phyloP scores from a whole-genome alignment of 2,329 filamentous ascomycete genomes.

The Aspergillus aculeatus region DNA sequence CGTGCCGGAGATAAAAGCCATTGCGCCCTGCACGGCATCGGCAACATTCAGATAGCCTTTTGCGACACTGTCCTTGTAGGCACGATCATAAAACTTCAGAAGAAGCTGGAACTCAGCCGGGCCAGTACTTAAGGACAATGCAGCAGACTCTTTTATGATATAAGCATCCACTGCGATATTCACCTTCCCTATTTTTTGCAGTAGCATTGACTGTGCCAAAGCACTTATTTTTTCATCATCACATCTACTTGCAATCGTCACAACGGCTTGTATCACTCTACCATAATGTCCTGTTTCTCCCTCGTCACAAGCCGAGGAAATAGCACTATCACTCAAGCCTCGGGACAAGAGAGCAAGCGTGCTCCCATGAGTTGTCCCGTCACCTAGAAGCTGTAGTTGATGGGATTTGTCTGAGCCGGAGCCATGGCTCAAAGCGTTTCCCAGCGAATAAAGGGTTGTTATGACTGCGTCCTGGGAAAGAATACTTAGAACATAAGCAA shows the following conservation, averaged over 20 bases:
- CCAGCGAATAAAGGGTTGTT: conserved; percentile 92
- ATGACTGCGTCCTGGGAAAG: conserved; percentile 92
- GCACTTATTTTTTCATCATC: conserved; percentile 90
- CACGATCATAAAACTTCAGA: conserved; percentile 75
- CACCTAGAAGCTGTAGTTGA: conserved; percentile 31
- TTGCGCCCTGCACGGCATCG: conserved; percentile 75
- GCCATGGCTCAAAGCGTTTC: conserved; percentile 83
- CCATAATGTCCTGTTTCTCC: conserved; percentile 77
- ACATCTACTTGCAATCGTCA: conserved; percentile 78
- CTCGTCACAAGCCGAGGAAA: conserved; percentile 71
- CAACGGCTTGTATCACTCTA: conserved; percentile 93
- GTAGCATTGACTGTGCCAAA: conserved; percentile 87
- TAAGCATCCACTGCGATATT: conserved; percentile 76
- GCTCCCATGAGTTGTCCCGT: conserved; percentile 48
- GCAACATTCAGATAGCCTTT: conserved; percentile 67
- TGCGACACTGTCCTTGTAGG: conserved; percentile 70
- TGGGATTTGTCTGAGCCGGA: conserved; percentile 50
- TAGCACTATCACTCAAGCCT: conserved; percentile 43
- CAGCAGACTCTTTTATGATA: conserved; percentile 79
- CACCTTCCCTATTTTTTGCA: conserved; percentile 92
- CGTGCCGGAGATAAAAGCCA: conserved; percentile 74
- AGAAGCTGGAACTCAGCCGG: conserved; percentile 80
- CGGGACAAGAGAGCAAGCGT: conserved; percentile 44
- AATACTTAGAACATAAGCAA: conserved; percentile 76
- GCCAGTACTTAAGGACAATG: conserved; percentile 73